A percentile compares a stretch with the other conserved stretches of the same genome.
Evolutionary conservation across 2,329 filamentous ascomycete species (phyloP).

Genomic region (Domatiomyces catenatus): DNA sequence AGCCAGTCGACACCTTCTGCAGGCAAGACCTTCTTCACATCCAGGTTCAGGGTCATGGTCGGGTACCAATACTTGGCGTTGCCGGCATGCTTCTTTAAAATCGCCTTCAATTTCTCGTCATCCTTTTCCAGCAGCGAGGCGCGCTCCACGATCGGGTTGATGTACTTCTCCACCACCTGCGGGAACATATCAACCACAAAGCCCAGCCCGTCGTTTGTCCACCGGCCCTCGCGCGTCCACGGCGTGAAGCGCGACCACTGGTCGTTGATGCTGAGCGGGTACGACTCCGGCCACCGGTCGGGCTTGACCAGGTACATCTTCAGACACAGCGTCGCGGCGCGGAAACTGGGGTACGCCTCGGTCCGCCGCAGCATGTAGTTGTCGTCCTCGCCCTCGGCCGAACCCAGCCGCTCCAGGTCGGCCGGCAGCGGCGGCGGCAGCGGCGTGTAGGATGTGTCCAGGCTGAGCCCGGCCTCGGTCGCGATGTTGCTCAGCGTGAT

Average conservation of each 20-base stretch:
- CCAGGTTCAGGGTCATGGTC: slow-evolving; percentile 58
- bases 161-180: slow-evolving; percentile 43
- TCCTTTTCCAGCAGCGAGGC: slow-evolving; percentile 23
- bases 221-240: slow-evolving; percentile 26
- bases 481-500: slow-evolving; percentile 49
- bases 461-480: slow-evolving; percentile 42
- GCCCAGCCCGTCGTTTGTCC: slow-evolving; percentile 49
- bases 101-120: slow-evolving; percentile 19
- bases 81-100: slow-evolving; percentile 15
- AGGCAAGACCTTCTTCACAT: slow-evolving; percentile 59
- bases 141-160: slow-evolving; percentile 17
- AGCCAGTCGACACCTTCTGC: slow-evolving; percentile 56
- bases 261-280: slow-evolving; percentile 31
- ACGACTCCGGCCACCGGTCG: slow-evolving; percentile 24
- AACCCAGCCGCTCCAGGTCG: slow-evolving; percentile 12
- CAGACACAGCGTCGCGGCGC: slow-evolving; percentile 36
- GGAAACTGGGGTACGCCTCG: slow-evolving; percentile 24
- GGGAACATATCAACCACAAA: slow-evolving; percentile 57
- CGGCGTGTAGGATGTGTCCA: slow-evolving; percentile 40
- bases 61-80: slow-evolving; percentile 51
- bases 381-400: slow-evolving; percentile 23
- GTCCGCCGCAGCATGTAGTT: slow-evolving; percentile 31
- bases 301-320: slow-evolving; percentile 38
- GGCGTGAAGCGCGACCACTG: slow-evolving; percentile 52
- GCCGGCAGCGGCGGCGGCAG: slow-evolving; percentile 24